Evolutionary conservation across 257 asterid species (phyloP).

Genomic region (Paulownia fortunei): DNA sequence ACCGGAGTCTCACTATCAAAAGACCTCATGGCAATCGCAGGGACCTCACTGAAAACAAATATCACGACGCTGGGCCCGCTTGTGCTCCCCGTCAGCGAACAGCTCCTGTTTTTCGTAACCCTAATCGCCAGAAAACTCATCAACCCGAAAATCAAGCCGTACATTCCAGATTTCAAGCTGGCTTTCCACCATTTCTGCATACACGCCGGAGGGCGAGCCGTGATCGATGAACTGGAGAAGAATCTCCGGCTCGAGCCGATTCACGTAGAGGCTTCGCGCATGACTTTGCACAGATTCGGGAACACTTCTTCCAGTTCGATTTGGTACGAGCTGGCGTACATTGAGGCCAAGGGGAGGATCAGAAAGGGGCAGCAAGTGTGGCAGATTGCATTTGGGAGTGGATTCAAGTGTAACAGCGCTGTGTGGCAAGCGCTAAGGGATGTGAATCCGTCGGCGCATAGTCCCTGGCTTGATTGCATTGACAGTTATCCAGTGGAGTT

Average conservation of each 20-base stretch:
- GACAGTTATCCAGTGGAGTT: slow-evolving; percentile 34
- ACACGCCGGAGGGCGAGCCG: slow-evolving; percentile 50
- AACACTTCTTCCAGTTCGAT: slow-evolving; percentile 48
- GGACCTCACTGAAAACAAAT: slow-evolving; percentile 37
- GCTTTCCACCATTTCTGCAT: slow-evolving; percentile 49
- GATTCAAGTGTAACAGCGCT: slow-evolving; percentile 49
- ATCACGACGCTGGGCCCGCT: slow-evolving; percentile 44
- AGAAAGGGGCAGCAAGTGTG: slow-evolving; percentile 46
- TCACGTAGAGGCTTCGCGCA: slow-evolving; percentile 48
- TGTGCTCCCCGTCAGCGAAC: slow-evolving; percentile 43
- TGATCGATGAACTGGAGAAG: slow-evolving; percentile 48
- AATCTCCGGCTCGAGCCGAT: slow-evolving; percentile 32
- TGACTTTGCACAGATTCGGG: slow-evolving; percentile 51
- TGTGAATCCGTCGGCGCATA: slow-evolving; percentile 29
- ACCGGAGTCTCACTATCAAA: slow-evolving; percentile 41
- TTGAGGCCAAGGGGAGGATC: slow-evolving; percentile 44
- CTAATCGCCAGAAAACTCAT: slow-evolving; percentile 27
- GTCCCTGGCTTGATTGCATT: slow-evolving; percentile 46
- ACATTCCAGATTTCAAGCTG: slow-evolving; percentile 49
- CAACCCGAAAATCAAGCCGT: slow-evolving; percentile 30
- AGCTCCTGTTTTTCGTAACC: slow-evolving; percentile 28
- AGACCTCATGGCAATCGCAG: slow-evolving; percentile 42
- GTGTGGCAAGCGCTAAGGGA: slow-evolving; percentile 38
- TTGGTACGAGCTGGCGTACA: slow-evolving; percentile 45
- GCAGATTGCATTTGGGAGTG: slow-evolving; percentile 52